Percentiles rank a stretch among this genome's conserved stretches.
Evolutionary conservation across 371 early-diverging fungal species (phyloP).

Genomic region (Mucor circinelloides): DNA sequence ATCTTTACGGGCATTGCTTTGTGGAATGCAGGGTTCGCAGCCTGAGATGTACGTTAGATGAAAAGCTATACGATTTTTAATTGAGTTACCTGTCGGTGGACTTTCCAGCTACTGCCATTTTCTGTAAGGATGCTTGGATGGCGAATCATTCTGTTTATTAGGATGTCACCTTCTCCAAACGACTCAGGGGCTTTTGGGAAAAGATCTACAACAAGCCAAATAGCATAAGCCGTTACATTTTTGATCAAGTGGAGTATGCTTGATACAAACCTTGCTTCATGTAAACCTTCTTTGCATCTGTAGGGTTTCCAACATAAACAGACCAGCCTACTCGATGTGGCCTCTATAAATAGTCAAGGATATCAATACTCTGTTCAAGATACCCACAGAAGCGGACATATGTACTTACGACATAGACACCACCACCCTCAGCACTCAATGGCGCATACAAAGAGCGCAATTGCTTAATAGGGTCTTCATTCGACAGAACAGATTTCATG

Average conservation of each 20-base stretch:
- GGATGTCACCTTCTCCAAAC: conserved; percentile 2
- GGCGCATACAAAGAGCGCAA: neutral
- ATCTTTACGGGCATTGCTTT: conserved; percentile 36
- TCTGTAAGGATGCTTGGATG: neutral
- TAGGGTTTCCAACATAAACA: conserved; percentile 5
- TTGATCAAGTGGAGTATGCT: neutral
- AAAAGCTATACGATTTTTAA: conserved; percentile 6
- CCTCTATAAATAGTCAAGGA: neutral
- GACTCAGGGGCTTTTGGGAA: neutral
- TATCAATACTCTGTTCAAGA: neutral
- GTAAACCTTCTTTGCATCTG: conserved; percentile 7
- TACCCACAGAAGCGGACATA: neutral
- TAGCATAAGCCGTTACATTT: too few relatives aligned
- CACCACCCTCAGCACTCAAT: neutral
- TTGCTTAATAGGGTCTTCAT: neutral
- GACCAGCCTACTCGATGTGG: conserved; percentile 5
- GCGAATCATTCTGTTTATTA: neutral
- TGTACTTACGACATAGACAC: neutral
- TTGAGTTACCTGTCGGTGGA: neutral
- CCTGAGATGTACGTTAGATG: neutral
- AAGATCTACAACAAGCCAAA: too few relatives aligned
- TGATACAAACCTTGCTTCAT: conserved; percentile 7
- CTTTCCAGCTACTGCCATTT: conserved; percentile 3
- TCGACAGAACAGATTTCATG: neutral
- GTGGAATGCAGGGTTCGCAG: conserved; percentile 47